Conservation (phyloP, 306 rosid species). For the Chamaecrista fasciculata region DNA sequence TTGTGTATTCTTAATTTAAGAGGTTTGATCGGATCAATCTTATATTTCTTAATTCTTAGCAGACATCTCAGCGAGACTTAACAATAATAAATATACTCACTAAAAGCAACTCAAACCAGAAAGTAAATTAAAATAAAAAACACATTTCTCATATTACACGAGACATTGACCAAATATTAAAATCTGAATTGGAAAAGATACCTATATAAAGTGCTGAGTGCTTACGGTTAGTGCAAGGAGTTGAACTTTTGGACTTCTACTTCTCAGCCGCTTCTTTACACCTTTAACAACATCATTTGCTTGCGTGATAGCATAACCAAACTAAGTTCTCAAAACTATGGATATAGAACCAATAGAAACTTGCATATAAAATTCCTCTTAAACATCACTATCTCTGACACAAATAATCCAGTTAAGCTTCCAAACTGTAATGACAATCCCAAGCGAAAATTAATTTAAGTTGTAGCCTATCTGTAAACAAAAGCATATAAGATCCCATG, state of each 20-base stretch:
- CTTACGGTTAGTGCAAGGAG: conserved; percentile 87
- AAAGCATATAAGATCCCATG: conserved; percentile 11
- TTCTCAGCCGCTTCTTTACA: conserved; percentile 83
- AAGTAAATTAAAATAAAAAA: not conserved
- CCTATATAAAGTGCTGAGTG: too few relatives aligned
- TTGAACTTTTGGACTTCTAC: conserved; percentile 86
- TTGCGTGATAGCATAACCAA: conserved; percentile 70
- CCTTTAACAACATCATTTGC: conserved; percentile 84
- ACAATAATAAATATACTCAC: too few relatives aligned
- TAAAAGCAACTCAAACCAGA: not conserved
- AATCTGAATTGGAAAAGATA: conserved; percentile 9
- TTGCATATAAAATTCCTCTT: conserved; percentile 17
- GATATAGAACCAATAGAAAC: conserved; percentile 2
- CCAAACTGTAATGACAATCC: not conserved
- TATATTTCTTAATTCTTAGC: too few relatives aligned
- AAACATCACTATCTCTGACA: conserved; percentile 3
- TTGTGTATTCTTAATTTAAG: too few relatives aligned
- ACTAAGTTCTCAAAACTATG: too few relatives aligned
- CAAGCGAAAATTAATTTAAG: not conserved
- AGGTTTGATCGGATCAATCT: too few relatives aligned
- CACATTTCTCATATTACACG: not conserved
- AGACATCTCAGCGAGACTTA: too few relatives aligned
- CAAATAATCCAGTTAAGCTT: not conserved
- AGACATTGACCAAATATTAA: conserved; percentile 10
- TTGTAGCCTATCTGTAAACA: not conserved